These are phyloP conservation scores for Datisca glomerata DNA, from an alignment of 306 rosid genomes.

Conservation along the genomic window DNA sequence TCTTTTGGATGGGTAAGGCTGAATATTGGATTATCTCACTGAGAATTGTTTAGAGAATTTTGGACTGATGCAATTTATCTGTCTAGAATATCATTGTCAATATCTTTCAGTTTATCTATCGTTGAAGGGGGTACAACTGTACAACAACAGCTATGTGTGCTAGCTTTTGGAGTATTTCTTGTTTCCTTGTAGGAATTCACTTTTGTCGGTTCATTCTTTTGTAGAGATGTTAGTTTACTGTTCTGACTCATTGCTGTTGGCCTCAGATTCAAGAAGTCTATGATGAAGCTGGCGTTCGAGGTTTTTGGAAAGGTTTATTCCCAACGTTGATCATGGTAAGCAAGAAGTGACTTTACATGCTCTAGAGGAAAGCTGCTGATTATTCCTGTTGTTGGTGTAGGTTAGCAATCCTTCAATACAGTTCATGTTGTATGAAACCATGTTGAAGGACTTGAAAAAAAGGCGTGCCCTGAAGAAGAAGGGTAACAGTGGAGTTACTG, in stretches of 20 bases:
- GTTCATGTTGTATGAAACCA: conserved; percentile 91
- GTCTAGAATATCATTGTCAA: too few species aligned
- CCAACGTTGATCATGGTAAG: conserved; percentile 93
- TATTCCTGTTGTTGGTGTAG: conserved; percentile 36
- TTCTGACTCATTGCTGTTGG: not conserved
- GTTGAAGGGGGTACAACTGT: too few species aligned
- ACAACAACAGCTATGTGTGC: too few species aligned
- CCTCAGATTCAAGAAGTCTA: conserved; percentile 74
- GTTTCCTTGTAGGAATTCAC: too few species aligned
- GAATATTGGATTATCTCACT: too few species aligned
- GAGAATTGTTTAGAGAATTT: too few species aligned
- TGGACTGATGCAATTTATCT: too few species aligned
- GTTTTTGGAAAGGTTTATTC: conserved; percentile 94
- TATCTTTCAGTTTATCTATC: too few species aligned
- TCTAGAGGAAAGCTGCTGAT: conserved; percentile 22
- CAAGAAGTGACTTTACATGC: conserved; percentile 19
- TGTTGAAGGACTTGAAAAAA: conserved; percentile 60
- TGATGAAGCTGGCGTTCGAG: conserved; percentile 61
- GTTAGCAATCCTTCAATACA: conserved; percentile 97
- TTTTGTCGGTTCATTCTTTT: not conserved
- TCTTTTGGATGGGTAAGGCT: too few species aligned
- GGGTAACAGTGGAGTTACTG: conserved; percentile 41
- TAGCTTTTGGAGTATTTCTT: too few species aligned
- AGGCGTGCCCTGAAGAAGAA: conserved; percentile 31
- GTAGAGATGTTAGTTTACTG: not conserved